Percentiles rank a stretch among this genome's conserved stretches.
Conservation (phyloP, 306 rosid species). For the Parietaria judaica region DNA sequence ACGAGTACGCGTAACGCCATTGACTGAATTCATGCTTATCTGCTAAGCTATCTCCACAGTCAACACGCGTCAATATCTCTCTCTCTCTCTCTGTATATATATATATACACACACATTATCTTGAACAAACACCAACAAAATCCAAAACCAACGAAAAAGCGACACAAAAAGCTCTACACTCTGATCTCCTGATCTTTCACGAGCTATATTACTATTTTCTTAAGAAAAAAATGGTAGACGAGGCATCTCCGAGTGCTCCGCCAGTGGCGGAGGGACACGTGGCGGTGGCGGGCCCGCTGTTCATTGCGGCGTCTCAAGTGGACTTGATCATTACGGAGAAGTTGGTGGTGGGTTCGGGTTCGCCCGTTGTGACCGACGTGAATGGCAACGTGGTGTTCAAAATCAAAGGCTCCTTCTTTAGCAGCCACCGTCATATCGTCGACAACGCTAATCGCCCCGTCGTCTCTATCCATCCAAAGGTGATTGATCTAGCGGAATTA, state of each 20-base stretch:
- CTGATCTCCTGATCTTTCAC: too few species aligned
- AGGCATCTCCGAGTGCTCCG: slow-evolving; percentile 11
- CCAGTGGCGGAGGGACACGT: slow-evolving; percentile 11
- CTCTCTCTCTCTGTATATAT: too few species aligned
- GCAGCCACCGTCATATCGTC: slow-evolving; percentile 22
- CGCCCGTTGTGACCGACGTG: slow-evolving; percentile 23
- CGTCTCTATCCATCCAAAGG: slow-evolving; percentile 32
- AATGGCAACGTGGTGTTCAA: slow-evolving; percentile 31
- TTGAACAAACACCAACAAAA: too few species aligned
- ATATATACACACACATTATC: too few species aligned
- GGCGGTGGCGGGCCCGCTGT: slow-evolving; percentile 22
- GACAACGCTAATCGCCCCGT: slow-evolving; percentile 25
- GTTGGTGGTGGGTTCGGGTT: slow-evolving; percentile 24
- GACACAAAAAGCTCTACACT: too few species aligned
- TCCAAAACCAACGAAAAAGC: too few species aligned
- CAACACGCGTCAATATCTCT: too few species aligned
- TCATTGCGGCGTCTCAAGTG: slow-evolving; percentile 25
- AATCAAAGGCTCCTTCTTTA: slow-evolving; percentile 27
- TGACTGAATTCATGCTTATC: too few species aligned
- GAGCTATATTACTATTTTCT: too few species aligned
- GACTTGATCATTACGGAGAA: slow-evolving; percentile 26
- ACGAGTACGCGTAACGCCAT: too few species aligned
- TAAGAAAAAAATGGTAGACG: slow-evolving; percentile 4
- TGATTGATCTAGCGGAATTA: neutral
- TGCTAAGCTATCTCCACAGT: too few species aligned